Evolutionary conservation across 306 rosid genomes (phyloP), one percentile per base, ranked within the genome.

Genomic region (Malus fusca): DNA sequence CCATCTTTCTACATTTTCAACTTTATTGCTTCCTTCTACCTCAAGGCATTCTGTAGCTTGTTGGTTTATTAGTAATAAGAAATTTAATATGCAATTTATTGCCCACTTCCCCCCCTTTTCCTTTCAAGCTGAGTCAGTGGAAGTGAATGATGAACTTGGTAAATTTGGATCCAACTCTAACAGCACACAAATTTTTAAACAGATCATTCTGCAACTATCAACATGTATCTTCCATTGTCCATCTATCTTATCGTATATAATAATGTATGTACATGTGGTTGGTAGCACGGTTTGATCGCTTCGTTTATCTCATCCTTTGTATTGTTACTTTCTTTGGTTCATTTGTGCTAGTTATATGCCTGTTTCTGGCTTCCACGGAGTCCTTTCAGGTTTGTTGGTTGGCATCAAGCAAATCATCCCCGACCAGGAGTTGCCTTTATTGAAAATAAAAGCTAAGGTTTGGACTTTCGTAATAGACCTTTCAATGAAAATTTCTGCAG

Each of bases 361-460:
- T 66, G 87, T 94, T 71, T 91, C 97, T 78, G 98, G 98, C 81
- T 94, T 94, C 84, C 85, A 90, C 74, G 98, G 98, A 67, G 84
- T 94, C 78, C 89, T 91, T 26, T 79, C 93, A 25, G 98, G 98
- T 71, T 88, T 94, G 79, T 86, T 94, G 92, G 98, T 94, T 82
- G 96, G 98, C 78, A 85, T 94, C 81, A 94, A 94, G 82, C 98
- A 94, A 88, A 94, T 90, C 67, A 83, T 91, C 82, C 98, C 98
- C 7, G 98, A 94, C 81, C 96, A 91, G 80, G 95, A 94, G 84
- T 75, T 94, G 77, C 97, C 98, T 48, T 60, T 82, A 58, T 58
- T 94, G 73, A 91, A 85, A 81, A 63, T 91, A 60, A 94, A 85
- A 86, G 85, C 85, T 68, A 94, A 91, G 95, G 98, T 93, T 74